A percentile compares a stretch with the other conserved stretches of the same genome.
Conservation (phyloP, 2,329 filamentous ascomycete genomes). For the Coleophoma eucalyptorum region DNA sequence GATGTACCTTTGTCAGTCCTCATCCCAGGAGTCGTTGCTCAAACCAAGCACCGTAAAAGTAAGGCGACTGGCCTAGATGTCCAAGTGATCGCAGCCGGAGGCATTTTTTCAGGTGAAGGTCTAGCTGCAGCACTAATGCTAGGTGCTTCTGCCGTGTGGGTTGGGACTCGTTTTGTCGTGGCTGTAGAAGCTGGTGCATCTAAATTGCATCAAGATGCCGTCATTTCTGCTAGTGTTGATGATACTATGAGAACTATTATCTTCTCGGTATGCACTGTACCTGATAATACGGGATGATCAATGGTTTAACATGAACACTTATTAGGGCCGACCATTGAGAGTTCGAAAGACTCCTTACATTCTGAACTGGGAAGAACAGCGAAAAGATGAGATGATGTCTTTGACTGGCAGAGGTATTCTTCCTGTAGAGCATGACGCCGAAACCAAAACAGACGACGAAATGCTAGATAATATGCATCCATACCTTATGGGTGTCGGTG, state of each 20-base stretch:
- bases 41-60: slow-evolving; percentile 71
- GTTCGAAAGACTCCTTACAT: slow-evolving; percentile 95
- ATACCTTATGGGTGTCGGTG: slow-evolving; percentile 94
- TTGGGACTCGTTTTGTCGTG: slow-evolving; percentile 94
- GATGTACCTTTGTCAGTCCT: slow-evolving; percentile 87
- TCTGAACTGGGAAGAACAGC: slow-evolving; percentile 91
- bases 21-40: slow-evolving; percentile 91
- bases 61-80: slow-evolving; percentile 83
- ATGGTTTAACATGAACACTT: no score
- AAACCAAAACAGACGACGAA: slow-evolving; percentile 66
- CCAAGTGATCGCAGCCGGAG: slow-evolving; percentile 89
- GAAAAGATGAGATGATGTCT: slow-evolving; percentile 84
- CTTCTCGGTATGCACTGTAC: slow-evolving; percentile 73
- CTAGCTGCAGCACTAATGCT: slow-evolving; percentile 89
- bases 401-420: slow-evolving; percentile 85
- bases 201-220: slow-evolving; percentile 90
- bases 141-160: slow-evolving; percentile 89
- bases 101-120: slow-evolving; percentile 88
- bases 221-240: slow-evolving; percentile 85
- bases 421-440: slow-evolving; percentile 93
- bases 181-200: slow-evolving; percentile 92
- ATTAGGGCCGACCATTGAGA: slow-evolving; percentile 85
- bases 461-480: slow-evolving; percentile 87
- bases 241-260: slow-evolving; percentile 97
- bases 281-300: no score